Percentiles rank a stretch among this genome's conserved stretches.
Conservation (phyloP, 2,329 filamentous ascomycete genomes). For the Fusarium goolgardi region DNA sequence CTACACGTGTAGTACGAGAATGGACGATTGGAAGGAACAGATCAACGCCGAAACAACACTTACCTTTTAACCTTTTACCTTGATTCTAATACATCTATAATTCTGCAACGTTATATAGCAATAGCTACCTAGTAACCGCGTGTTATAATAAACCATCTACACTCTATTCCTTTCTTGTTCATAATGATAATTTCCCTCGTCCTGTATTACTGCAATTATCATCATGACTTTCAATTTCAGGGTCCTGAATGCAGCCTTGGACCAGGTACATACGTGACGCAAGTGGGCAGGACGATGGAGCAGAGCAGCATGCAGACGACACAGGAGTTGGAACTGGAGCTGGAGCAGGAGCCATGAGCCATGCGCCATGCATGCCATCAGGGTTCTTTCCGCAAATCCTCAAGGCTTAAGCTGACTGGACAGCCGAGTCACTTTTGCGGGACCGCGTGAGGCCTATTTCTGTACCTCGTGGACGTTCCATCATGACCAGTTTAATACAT, state of each 20-base stretch:
- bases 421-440: slow-evolving; percentile 10
- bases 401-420: slow-evolving; percentile 2
- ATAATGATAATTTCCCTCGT: background rate
- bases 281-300: background rate
- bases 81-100: background rate
- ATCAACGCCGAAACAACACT: slow-evolving; percentile 1
- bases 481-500: slow-evolving; percentile 12
- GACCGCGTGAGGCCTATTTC: slow-evolving; percentile 6
- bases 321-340: background rate
- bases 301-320: background rate
- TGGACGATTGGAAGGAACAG: slow-evolving; percentile 12
- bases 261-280: slow-evolving; percentile 20
- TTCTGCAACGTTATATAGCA: background rate
- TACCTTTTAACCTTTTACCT: background rate
- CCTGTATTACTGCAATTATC: background rate
- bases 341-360: background rate
- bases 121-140: background rate
- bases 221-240: slow-evolving; percentile 14
- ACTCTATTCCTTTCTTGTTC: background rate
- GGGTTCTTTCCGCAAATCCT: slow-evolving; percentile 30
- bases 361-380: slow-evolving; percentile 32
- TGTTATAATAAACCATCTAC: background rate
- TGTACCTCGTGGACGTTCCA: slow-evolving; percentile 31
- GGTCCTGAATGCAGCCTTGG: slow-evolving; percentile 16
- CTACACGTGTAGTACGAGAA: no score